phyloP scores from a whole-genome alignment of 1,139 yeast genomes.

The Chernovozyma sophiae-reginae region DNA sequence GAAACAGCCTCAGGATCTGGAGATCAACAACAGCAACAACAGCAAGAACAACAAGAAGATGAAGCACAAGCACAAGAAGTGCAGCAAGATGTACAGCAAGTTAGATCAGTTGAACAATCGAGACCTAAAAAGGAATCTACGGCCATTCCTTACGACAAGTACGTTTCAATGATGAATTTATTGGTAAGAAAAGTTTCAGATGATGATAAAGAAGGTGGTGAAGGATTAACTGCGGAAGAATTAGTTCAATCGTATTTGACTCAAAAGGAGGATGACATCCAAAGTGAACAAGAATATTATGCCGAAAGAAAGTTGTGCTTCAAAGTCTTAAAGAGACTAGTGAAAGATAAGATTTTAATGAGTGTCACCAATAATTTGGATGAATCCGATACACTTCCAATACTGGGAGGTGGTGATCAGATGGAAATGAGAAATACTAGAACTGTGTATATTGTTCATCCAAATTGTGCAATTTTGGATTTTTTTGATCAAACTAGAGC shows the following conservation, averaged over 20 bases:
- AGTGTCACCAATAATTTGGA: slow-evolving; percentile 62
- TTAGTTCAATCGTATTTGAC: slow-evolving; percentile 78
- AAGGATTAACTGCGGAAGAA: slow-evolving; percentile 68
- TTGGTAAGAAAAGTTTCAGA: slow-evolving; percentile 70
- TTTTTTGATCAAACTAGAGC: slow-evolving; percentile 35
- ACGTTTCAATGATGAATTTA: slow-evolving; percentile 77
- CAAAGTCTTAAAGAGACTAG: slow-evolving; percentile 80
- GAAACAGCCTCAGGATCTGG: slow-evolving; percentile 16
- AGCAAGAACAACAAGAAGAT: slow-evolving; percentile 7
- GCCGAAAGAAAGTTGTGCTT: slow-evolving; percentile 66
- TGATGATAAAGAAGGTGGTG: slow-evolving; percentile 47
- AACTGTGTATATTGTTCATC: slow-evolving; percentile 73
- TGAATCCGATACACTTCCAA: slow-evolving; percentile 19
- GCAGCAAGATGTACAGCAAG: slow-evolving; percentile 6
- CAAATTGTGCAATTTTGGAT: slow-evolving; percentile 79
- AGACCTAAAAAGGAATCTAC: slow-evolving; percentile 17
- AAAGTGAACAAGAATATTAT: slow-evolving; percentile 68
- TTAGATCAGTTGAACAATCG: too few relatives aligned
- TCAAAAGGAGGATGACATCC: slow-evolving; percentile 68
- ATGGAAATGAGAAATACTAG: slow-evolving; percentile 19
- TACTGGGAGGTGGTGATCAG: slow-evolving; percentile 19
- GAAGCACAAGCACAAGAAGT: slow-evolving; percentile 11
- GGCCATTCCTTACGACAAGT: slow-evolving; percentile 79
- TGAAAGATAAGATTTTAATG: slow-evolving; percentile 82
- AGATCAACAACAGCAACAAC: slow-evolving; percentile 6